Conservation (phyloP, 106 monocot genomes). For the Ottelia alismoides region DNA sequence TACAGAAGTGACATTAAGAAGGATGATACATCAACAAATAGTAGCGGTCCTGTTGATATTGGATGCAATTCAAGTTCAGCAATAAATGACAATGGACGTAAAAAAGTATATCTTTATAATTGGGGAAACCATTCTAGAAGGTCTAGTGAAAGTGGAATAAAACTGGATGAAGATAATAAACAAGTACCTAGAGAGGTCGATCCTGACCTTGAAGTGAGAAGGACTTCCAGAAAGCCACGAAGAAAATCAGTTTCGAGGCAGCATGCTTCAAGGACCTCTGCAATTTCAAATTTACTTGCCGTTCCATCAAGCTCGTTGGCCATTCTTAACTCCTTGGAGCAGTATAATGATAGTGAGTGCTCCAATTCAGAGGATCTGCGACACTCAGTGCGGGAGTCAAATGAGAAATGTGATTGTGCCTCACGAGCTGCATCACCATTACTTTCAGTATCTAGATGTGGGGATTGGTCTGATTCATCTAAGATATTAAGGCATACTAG, state of each 20-base stretch:
- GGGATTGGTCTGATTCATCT: slow-evolving; percentile 52
- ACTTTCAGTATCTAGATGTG: slow-evolving; percentile 45
- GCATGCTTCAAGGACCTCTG: slow-evolving; percentile 9
- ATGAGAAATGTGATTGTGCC: slow-evolving; percentile 16
- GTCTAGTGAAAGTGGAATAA: slow-evolving; percentile 47
- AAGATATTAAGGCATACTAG: slow-evolving; percentile 39
- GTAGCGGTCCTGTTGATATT: slow-evolving; percentile 10
- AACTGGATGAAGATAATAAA: slow-evolving; percentile 24
- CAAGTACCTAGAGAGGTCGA: slow-evolving; percentile 18
- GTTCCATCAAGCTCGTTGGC: slow-evolving; percentile 20
- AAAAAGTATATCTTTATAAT: slow-evolving; percentile 72
- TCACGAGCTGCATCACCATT: slow-evolving; percentile 60
- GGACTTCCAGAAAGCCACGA: slow-evolving; percentile 26
- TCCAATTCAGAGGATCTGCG: slow-evolving; percentile 34
- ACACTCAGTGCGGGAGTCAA: slow-evolving; percentile 13
- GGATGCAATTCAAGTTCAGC: slow-evolving; percentile 1
- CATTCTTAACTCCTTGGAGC: slow-evolving; percentile 29
- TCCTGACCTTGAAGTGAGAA: slow-evolving; percentile 16
- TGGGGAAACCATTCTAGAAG: slow-evolving; percentile 60
- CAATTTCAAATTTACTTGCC: slow-evolving; percentile 25
- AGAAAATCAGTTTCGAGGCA: slow-evolving; percentile 21
- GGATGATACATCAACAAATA: slow-evolving; percentile 9
- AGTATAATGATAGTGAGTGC: slow-evolving; percentile 38
- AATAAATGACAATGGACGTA: slow-evolving; percentile 26
- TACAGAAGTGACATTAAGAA: slow-evolving; percentile 15